Evolutionary conservation across 257 asterid species (phyloP).

Genomic region (Echites panduratus): DNA sequence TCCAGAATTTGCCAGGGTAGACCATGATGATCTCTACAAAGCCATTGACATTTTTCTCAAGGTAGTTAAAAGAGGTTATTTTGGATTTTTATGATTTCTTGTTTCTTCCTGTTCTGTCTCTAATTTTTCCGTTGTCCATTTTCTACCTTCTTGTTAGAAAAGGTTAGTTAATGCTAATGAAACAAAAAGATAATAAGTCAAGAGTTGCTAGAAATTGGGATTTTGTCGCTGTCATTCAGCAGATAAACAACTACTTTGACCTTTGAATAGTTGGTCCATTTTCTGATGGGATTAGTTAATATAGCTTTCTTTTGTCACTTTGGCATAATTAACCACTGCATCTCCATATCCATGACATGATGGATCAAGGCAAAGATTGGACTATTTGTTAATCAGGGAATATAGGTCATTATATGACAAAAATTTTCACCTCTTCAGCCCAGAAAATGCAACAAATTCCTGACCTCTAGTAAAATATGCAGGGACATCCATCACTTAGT

Average conservation of each 20-base stretch:
- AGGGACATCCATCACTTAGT: constrained; percentile 73
- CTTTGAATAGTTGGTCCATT: constrained; percentile 7
- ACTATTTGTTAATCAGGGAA: neutral
- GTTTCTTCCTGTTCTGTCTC: neutral
- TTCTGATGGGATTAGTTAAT: constrained; percentile 6
- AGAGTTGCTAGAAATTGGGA: constrained; percentile 14
- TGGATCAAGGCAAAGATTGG: neutral
- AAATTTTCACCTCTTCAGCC: neutral
- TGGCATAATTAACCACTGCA: neutral
- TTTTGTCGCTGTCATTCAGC: constrained; percentile 16
- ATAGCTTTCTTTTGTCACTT: neutral
- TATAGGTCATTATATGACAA: neutral
- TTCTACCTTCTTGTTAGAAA: neutral
- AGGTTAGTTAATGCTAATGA: neutral
- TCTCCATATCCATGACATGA: neutral
- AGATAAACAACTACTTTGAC: constrained; percentile 29
- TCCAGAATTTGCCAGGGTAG: constrained; percentile 71
- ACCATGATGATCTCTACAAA: constrained; percentile 84
- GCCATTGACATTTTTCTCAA: constrained; percentile 81
- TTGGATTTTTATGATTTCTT: neutral
- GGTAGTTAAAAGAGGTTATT: constrained; percentile 32
- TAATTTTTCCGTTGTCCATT: neutral
- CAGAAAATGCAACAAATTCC: neutral
- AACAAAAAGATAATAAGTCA: neutral
- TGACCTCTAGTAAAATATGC: constrained; percentile 13